phyloP scores from a whole-genome alignment of 1,284 basidiomycete species.

The Cryptococcus amylolentus region DNA sequence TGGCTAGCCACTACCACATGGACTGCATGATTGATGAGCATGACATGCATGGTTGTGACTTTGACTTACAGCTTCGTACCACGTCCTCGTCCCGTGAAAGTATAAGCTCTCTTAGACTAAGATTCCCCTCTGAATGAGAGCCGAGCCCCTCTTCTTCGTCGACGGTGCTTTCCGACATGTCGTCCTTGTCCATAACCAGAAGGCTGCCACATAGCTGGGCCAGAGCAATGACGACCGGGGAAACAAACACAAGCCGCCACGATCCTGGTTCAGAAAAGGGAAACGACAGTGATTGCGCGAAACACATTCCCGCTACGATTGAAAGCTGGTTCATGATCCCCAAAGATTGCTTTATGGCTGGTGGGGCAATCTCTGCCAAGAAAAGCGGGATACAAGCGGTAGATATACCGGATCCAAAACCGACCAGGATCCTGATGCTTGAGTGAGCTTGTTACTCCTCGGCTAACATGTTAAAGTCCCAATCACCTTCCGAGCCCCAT shows the following conservation, averaged over 20 bases:
- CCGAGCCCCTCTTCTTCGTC: constrained; percentile 1
- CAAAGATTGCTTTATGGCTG: constrained; percentile 42
- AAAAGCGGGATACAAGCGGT: constrained; percentile 51
- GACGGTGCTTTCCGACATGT: constrained; percentile 9
- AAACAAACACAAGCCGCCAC: constrained; percentile 48
- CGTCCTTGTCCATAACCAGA: constrained; percentile 7
- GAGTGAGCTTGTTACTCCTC: not conserved
- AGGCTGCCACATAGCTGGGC: constrained; percentile 43
- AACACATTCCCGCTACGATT: constrained; percentile 47
- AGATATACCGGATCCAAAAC: constrained; percentile 50
- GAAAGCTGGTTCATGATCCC: constrained; percentile 52
- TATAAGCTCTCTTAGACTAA: constrained; percentile 32
- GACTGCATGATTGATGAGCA: constrained; percentile 17
- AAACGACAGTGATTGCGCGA: constrained; percentile 47
- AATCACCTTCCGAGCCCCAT: constrained; percentile 34
- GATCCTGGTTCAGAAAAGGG: constrained; percentile 28
- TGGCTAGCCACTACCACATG: constrained; percentile 37
- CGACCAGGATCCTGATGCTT: constrained; percentile 39
- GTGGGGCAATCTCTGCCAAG: constrained; percentile 49
- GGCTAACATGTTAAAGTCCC: not conserved
- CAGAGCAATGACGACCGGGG: constrained; percentile 33
- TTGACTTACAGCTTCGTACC: constrained; percentile 25
- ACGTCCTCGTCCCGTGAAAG: constrained; percentile 24
- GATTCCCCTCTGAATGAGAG: constrained; percentile 1
- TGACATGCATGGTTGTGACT: not conserved